Evolutionary conservation across 805 yeast genomes (phyloP).

Genomic region (Metschnikowia reukaufii): DNA sequence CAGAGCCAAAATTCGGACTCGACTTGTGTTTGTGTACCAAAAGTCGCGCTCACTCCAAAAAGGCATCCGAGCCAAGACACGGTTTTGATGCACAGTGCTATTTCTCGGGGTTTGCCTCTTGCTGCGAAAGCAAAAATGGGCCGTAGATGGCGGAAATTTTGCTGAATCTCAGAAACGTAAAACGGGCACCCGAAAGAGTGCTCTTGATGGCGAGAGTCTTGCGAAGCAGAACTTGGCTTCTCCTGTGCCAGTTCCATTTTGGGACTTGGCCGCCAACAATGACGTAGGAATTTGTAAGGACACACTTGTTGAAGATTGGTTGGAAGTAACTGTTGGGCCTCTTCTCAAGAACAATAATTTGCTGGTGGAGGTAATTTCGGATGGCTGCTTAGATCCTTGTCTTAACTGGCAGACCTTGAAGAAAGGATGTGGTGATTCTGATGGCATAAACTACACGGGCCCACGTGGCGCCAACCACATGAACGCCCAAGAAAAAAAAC

Average conservation of each 20-base stretch:
- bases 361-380: too few relatives aligned
- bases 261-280: neutral
- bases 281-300: neutral
- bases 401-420: neutral
- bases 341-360: neutral
- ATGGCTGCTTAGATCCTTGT: neutral
- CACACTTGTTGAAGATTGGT: neutral
- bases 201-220: neutral
- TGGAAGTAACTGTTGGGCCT: neutral
- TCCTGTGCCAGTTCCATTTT: neutral
- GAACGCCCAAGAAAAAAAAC: too few relatives aligned
- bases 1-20: neutral
- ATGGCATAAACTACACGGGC: too few relatives aligned
- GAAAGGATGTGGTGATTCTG: too few relatives aligned
- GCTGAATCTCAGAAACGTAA: neutral
- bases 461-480: too few relatives aligned
- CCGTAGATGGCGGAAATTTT: neutral
- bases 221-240: neutral
- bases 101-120: neutral
- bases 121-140: neutral
- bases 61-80: neutral
- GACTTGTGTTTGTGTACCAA: neutral
- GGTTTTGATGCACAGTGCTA: neutral
- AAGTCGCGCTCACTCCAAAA: neutral
- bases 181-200: neutral